Conservation (phyloP, 2,329 filamentous ascomycete genomes). For the Myriosclerotinia curreyana region DNA sequence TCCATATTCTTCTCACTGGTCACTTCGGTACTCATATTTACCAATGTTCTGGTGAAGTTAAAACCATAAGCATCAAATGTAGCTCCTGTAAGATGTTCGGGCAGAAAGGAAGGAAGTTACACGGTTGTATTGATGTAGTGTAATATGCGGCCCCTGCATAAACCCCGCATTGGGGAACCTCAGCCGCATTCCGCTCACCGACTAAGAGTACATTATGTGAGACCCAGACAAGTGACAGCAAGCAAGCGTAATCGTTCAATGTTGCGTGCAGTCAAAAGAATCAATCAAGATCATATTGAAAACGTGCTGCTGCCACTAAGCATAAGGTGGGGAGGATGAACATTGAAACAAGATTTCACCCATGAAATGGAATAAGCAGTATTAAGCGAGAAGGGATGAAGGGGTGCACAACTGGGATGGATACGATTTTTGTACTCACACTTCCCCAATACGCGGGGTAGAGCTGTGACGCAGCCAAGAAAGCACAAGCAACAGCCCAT, state of each 20-base stretch:
- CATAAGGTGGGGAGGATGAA: background rate
- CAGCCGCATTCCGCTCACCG: constrained; percentile 7
- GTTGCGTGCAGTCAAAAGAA: background rate
- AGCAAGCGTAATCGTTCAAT: too few relatives aligned
- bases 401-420: background rate
- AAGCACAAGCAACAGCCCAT: background rate
- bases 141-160: constrained; percentile 2
- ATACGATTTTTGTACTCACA: background rate
- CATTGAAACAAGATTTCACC: background rate
- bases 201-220: background rate
- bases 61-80: constrained; percentile 13
- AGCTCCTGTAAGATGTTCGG: constrained; percentile 11
- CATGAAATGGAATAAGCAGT: background rate
- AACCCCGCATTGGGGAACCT: constrained; percentile 12
- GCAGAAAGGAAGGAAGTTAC: constrained; percentile 2
- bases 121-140: background rate
- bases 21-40: background rate
- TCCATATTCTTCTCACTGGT: background rate
- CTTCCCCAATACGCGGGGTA: background rate
- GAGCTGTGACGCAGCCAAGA: background rate
- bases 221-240: background rate
- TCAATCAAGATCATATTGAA: background rate
- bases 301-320: background rate
- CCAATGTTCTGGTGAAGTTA: background rate
- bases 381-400: background rate